These are phyloP conservation scores for Blakeslea trispora DNA, from an alignment of 371 early-diverging fungal species.

Conservation along the genomic window DNA sequence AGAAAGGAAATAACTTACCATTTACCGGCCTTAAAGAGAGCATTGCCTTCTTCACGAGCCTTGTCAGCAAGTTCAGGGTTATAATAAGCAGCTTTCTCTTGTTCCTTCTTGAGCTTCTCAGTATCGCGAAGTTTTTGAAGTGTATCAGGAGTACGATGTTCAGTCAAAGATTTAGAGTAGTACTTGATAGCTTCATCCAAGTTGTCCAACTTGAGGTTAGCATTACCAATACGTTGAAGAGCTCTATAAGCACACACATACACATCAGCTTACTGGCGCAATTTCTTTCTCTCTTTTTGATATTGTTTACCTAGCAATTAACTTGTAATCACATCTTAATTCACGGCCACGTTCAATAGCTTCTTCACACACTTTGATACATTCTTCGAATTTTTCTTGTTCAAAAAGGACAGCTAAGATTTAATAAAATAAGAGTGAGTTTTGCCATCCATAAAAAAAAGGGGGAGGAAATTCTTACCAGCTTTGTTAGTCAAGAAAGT, in stretches of 20 bases:
- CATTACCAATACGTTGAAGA: constrained; percentile 88
- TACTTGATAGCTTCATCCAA: constrained; percentile 86
- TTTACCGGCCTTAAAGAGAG: constrained; percentile 86
- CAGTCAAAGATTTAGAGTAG: constrained; percentile 91
- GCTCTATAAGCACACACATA: constrained; percentile 72
- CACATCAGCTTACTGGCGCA: neutral
- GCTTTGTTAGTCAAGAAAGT: constrained; percentile 95
- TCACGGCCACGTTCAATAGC: constrained; percentile 94
- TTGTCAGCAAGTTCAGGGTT: constrained; percentile 84
- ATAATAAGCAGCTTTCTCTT: constrained; percentile 84
- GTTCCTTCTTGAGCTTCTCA: constrained; percentile 81
- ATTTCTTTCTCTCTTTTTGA: neutral
- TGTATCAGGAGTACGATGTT: constrained; percentile 94
- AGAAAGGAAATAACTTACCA: constrained; percentile 54
- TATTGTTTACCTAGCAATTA: constrained; percentile 82
- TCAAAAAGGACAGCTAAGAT: constrained; percentile 88
- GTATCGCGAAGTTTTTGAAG: constrained; percentile 87
- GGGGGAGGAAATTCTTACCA: constrained; percentile 33
- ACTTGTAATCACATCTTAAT: constrained; percentile 89
- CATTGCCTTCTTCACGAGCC: constrained; percentile 94
- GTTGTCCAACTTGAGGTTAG: constrained; percentile 82
- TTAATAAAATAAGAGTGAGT: no score
- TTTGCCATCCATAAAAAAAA: neutral
- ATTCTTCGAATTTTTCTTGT: constrained; percentile 87
- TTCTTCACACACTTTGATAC: constrained; percentile 89